Evolutionary conservation across 768 basidiomycete genomes (phyloP).

Genomic region (Porphyrellus cyaneotinctus): DNA sequence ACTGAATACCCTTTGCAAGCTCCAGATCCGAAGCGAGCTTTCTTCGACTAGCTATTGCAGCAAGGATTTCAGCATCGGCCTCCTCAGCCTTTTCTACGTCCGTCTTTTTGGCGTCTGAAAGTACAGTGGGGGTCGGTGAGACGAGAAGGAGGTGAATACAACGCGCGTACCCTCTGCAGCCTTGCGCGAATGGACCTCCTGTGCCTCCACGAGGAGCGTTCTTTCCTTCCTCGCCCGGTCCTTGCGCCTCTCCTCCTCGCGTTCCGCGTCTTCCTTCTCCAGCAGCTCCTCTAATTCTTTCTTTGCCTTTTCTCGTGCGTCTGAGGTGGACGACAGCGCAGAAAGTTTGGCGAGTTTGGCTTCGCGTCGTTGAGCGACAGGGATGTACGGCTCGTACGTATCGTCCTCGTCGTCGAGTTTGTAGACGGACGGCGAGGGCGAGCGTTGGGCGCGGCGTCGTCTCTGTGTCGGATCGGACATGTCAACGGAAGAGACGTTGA

Average conservation of each 20-base stretch:
- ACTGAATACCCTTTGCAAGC: conserved; percentile 87
- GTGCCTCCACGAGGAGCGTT: conserved; percentile 87
- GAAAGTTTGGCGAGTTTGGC: conserved; percentile 75
- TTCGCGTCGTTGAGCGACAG: conserved; percentile 80
- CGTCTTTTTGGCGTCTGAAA: conserved; percentile 79
- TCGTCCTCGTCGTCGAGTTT: conserved; percentile 60
- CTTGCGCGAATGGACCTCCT: conserved; percentile 86
- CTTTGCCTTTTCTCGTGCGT: conserved; percentile 44
- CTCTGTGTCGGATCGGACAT: conserved; percentile 38
- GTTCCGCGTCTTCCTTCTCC: conserved; percentile 65
- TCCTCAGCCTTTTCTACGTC: conserved; percentile 83
- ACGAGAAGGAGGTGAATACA: not conserved
- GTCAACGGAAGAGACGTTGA: conserved; percentile 2
- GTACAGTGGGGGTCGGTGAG: conserved; percentile 1
- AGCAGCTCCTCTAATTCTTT: conserved; percentile 53
- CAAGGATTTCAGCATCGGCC: conserved; percentile 85
- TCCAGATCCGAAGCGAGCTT: conserved; percentile 93
- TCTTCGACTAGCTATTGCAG: conserved; percentile 85
- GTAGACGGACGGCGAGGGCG: conserved; percentile 56
- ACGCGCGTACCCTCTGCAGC: conserved; percentile 65
- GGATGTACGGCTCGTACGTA: conserved; percentile 79
- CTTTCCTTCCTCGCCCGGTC: conserved; percentile 81
- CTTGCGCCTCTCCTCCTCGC: conserved; percentile 70
- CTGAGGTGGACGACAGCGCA: conserved; percentile 52
- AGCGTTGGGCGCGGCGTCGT: conserved; percentile 50